Evolutionary conservation across 441 rosid genomes (phyloP), one percentile per base, ranked within the genome.

Genomic region (Arabidopsis lyrata): DNA sequence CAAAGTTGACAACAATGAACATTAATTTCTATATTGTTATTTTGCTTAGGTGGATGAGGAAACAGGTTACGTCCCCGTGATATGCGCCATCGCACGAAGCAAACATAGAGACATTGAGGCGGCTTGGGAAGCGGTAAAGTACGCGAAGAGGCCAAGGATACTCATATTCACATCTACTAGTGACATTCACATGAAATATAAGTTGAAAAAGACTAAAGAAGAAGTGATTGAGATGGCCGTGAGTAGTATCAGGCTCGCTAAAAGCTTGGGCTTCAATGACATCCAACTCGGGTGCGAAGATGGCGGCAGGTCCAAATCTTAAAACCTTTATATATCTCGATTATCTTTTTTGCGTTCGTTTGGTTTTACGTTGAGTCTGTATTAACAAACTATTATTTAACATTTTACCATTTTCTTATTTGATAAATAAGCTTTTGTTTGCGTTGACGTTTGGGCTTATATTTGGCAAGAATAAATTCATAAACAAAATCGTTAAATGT

Each of bases 181-280:
- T 54, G 78, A 75, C 39, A 67, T 75, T 52, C 74, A 75, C 56
- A 68, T 75, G 68, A 75, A 75, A 27, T 61, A 75, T 42, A 75
- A 75, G 56, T 42, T 75, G 69, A 68, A 67, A 15, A 75, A 68
- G 15, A 75, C 74, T 41, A 60, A 53, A 60, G 78, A 67, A 52
- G 68, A 75, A 60, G 78, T 75, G 34, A 67, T 75, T 9, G 78
- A 75, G 41, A 75, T 75, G 78, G 69, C 69, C 1, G 39, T 9
- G 3, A 67, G 61, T 53, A 60, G 57, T 42, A 18, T 68, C 42
- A 60, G 15, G 38, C 44, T 41, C 56, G 78, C 78, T 44, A 75
- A 35, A 9, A 52, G 41, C 63, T 61, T 75, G 36, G 73, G 73
- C 48, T 75, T 67, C 66, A 24, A 18, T 3, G 73, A 75, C 45